These are phyloP conservation scores for Microbotryum violaceum DNA, from an alignment of 1,284 basidiomycete species.

Conservation along the genomic window DNA sequence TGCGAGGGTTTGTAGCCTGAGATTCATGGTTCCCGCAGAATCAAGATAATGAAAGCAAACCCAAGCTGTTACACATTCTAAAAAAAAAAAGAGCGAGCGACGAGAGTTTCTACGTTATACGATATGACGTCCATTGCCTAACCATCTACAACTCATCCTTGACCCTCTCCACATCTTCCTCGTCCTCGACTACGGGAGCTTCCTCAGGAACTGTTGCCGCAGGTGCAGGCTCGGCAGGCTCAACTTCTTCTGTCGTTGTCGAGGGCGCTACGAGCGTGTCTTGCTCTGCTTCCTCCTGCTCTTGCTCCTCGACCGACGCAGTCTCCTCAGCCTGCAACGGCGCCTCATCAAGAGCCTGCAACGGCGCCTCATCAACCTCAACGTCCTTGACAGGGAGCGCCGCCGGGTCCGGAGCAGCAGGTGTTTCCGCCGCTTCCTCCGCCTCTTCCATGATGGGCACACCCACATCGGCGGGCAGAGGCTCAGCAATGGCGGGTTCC, in stretches of 20 bases:
- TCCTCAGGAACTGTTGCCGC: neutral
- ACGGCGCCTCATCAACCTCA: no score
- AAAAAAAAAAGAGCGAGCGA: neutral
- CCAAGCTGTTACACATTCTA: neutral
- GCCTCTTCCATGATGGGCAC: neutral
- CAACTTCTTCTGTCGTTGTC: neutral
- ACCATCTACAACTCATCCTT: neutral
- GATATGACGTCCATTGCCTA: neutral
- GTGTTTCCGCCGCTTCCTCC: neutral
- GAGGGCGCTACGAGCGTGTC: neutral
- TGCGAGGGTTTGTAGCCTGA: conserved; percentile 3
- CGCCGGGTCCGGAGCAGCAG: neutral
- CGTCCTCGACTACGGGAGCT: neutral
- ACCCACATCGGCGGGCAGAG: neutral
- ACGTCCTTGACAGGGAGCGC: no score
- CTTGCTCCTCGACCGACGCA: no score
- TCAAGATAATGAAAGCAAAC: neutral
- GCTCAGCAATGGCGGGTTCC: neutral
- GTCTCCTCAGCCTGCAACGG: no score
- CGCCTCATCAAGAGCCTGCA: no score
- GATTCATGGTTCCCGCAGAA: neutral
- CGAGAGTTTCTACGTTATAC: neutral
- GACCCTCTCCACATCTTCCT: neutral
- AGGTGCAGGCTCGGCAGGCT: neutral
- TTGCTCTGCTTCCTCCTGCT: neutral